phyloP scores from a whole-genome alignment of 352 stramenopile species.

The Pelagophyceae sp. region DNA sequence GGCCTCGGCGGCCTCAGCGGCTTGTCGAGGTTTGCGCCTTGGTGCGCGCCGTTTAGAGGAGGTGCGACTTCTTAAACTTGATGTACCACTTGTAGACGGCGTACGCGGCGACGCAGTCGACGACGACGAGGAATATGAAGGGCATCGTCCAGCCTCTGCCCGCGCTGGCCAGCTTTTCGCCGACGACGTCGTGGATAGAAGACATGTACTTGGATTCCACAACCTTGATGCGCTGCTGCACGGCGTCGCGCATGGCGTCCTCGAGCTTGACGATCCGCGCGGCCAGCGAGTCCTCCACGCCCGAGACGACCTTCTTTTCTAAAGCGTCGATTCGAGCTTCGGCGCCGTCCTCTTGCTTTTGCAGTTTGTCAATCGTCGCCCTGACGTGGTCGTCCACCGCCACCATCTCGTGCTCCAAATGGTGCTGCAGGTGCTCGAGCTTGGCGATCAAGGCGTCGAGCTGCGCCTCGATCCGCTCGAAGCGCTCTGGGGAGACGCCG shows the following conservation, averaged over 20 bases:
- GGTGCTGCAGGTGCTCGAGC: constrained; percentile 35
- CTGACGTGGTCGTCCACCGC: constrained; percentile 71
- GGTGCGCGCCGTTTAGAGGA: constrained; percentile 19
- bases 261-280: constrained; percentile 37
- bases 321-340: constrained; percentile 41
- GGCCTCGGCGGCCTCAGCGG: no score
- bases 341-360: constrained; percentile 39
- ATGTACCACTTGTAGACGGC: constrained; percentile 23
- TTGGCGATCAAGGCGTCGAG: constrained; percentile 26
- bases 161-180: neutral
- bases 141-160: constrained; percentile 20
- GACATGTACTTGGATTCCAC: constrained; percentile 20
- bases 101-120: constrained; percentile 19
- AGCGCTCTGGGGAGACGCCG: neutral
- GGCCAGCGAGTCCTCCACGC: constrained; percentile 41
- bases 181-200: constrained; percentile 7
- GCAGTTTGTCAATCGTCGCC: constrained; percentile 67
- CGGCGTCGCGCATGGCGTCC: constrained; percentile 18
- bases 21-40: no score
- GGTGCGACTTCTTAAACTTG: constrained; percentile 28
- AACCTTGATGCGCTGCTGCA: constrained; percentile 22
- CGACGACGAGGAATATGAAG: constrained; percentile 25
- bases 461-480: constrained; percentile 19
- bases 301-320: constrained; percentile 40
- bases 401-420: constrained; percentile 50